These are phyloP conservation scores for Pestalotiopsis sp. DNA, from an alignment of 2,329 filamentous ascomycete genomes.

Conservation along the genomic window DNA sequence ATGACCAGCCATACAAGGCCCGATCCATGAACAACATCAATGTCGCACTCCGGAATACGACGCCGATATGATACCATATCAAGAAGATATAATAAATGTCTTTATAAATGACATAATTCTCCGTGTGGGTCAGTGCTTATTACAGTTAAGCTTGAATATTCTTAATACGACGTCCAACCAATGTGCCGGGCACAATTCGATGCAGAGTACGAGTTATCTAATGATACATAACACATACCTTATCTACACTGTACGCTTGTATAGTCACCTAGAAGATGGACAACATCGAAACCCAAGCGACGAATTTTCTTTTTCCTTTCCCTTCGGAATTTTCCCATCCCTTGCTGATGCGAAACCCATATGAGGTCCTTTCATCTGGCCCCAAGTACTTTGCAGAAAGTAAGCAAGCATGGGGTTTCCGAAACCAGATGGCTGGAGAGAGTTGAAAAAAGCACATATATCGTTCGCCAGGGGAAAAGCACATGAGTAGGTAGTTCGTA, in stretches of 20 bases:
- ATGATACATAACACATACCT: too few species aligned
- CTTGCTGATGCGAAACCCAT: not conserved
- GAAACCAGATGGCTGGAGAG: not conserved
- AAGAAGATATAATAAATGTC: conserved; percentile 26
- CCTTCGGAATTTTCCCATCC: not conserved
- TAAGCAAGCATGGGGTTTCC: not conserved
- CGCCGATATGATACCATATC: conserved; percentile 26
- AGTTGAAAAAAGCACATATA: not conserved
- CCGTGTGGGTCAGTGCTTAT: conserved; percentile 6
- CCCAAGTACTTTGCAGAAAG: not conserved
- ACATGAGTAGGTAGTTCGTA: not conserved
- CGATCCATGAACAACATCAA: not conserved
- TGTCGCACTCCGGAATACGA: conserved; percentile 27
- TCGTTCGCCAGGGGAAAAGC: not conserved
- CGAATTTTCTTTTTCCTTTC: not conserved
- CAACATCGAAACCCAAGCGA: not conserved
- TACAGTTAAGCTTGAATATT: not conserved
- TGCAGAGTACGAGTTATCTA: too few species aligned
- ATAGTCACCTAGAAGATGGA: not conserved
- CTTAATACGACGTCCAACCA: not conserved
- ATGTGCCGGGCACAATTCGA: not conserved
- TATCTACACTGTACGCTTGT: too few species aligned
- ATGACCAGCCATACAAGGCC: not conserved
- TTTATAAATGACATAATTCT: conserved; percentile 23
- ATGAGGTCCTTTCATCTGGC: not conserved